A percentile compares a stretch with the other conserved stretches of the same genome.
These are phyloP conservation scores for Arxiozyma bovina DNA, from an alignment of 1,139 yeast species.

Conservation along the genomic window DNA sequence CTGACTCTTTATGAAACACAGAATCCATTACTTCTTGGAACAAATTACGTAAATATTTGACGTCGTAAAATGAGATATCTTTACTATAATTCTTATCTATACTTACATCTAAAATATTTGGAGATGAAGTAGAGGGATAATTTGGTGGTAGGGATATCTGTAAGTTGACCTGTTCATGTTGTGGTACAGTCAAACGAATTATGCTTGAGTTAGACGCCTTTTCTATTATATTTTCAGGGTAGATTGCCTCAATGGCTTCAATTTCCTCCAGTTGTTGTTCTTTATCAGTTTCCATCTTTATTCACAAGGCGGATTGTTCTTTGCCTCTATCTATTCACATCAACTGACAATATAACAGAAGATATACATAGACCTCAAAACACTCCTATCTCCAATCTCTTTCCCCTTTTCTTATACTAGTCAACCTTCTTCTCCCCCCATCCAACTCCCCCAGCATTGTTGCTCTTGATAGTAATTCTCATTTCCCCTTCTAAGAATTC, in stretches of 20 bases:
- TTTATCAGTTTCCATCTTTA: conserved; percentile 18
- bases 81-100: conserved; percentile 28
- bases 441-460: no score
- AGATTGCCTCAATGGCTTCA: conserved; percentile 82
- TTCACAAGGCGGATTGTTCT: neutral
- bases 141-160: conserved; percentile 59
- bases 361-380: neutral
- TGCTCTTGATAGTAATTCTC: no score
- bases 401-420: neutral
- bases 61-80: conserved; percentile 34
- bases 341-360: no score
- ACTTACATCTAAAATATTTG: conserved; percentile 46
- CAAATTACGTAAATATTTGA: conserved; percentile 36
- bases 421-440: no score
- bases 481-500: no score
- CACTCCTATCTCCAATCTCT: neutral
- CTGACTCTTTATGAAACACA: conserved; percentile 50
- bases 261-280: conserved; percentile 70
- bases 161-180: conserved; percentile 46
- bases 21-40: conserved; percentile 44
- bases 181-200: conserved; percentile 54
- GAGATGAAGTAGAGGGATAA: conserved; percentile 56
- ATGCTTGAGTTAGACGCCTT: conserved; percentile 33
- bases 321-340: neutral
- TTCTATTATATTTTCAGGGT: conserved; percentile 48